These are phyloP conservation scores for Sideroxylon spinosum DNA, from an alignment of 179 eudicot species.

Conservation along the genomic window DNA sequence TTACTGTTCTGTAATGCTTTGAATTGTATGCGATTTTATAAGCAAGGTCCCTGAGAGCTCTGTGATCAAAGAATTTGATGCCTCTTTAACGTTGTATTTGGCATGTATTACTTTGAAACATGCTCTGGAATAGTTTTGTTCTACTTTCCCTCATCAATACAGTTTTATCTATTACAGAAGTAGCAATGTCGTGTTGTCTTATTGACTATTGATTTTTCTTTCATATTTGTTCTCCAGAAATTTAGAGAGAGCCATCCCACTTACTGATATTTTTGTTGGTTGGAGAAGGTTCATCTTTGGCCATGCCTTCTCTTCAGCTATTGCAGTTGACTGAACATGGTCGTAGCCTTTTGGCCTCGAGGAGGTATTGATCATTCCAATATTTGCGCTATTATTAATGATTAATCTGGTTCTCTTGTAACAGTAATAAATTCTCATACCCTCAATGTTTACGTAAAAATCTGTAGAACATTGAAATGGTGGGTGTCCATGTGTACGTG, in stretches of 20 bases:
- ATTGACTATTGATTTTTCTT: neutral
- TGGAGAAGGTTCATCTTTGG: constrained; percentile 31
- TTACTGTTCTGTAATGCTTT: too few relatives aligned
- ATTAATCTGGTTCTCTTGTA: neutral
- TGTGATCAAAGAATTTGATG: neutral
- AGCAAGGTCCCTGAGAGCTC: neutral
- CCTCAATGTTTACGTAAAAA: too few relatives aligned
- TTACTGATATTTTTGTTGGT: constrained; percentile 21
- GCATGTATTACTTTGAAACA: neutral
- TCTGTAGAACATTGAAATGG: too few relatives aligned
- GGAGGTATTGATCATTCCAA: constrained; percentile 41
- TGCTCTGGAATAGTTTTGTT: neutral
- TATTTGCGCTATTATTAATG: neutral
- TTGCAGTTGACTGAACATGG: constrained; percentile 91
- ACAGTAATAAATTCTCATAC: neutral
- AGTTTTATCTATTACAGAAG: neutral
- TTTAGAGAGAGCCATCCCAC: constrained; percentile 9
- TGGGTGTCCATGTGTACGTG: too few relatives aligned
- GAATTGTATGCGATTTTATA: constrained; percentile 4
- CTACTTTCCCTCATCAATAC: neutral
- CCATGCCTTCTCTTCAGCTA: constrained; percentile 95
- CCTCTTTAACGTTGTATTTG: neutral
- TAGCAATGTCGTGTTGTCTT: neutral
- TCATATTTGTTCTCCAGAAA: neutral
- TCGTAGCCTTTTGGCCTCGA: constrained; percentile 67